A percentile compares a stretch with the other conserved stretches of the same genome.
phyloP scores from a whole-genome alignment of 2,329 filamentous ascomycete genomes.

The Cercospora nicotianae region DNA sequence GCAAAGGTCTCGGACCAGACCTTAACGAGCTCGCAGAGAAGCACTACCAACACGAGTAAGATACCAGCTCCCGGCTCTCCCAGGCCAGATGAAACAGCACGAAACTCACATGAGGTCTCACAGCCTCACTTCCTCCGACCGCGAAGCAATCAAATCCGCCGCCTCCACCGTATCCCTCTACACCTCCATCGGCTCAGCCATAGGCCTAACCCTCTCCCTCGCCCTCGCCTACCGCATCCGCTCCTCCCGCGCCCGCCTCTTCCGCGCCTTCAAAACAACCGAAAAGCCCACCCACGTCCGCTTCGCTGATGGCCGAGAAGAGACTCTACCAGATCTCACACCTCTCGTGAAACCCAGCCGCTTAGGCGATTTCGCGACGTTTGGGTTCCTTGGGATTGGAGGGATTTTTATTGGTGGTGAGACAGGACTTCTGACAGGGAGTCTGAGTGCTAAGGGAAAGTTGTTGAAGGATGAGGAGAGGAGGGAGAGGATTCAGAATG shows the following conservation, averaged over 20 bases:
- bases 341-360: conserved; percentile 57
- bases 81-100: background rate
- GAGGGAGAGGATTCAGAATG: conserved; percentile 59
- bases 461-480: conserved; percentile 57
- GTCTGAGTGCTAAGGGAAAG: conserved; percentile 53
- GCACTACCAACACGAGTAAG: conserved; percentile 58
- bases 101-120: too few species aligned
- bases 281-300: conserved; percentile 63
- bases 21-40: conserved; percentile 57
- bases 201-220: conserved; percentile 61
- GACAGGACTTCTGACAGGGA: conserved; percentile 59
- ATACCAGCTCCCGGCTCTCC: background rate
- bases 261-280: conserved; percentile 60
- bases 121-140: conserved; percentile 57
- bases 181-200: conserved; percentile 58
- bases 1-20: conserved; percentile 51
- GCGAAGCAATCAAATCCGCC: conserved; percentile 57
- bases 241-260: conserved; percentile 57
- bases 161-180: conserved; percentile 57
- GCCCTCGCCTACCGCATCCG: conserved; percentile 60
- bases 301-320: conserved; percentile 62
- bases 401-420: conserved; percentile 67
- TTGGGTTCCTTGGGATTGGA: conserved; percentile 61
- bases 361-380: conserved; percentile 62
- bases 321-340: conserved; percentile 62